Conservation (phyloP, 176 grass and related monocot genomes). For the Raddia guianensis region DNA sequence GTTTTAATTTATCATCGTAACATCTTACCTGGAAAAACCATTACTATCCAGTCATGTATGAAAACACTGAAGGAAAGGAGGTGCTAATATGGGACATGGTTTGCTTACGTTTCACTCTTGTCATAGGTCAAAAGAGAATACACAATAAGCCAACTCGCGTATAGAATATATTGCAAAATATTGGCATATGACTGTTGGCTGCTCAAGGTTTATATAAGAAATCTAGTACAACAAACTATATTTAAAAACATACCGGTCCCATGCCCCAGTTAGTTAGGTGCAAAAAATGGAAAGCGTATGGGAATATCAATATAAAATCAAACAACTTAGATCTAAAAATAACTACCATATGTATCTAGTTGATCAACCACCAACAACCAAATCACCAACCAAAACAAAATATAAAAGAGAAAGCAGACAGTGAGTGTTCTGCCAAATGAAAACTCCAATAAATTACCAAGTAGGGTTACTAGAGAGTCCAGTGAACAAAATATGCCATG, state of each 20-base stretch:
- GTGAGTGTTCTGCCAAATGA: background rate
- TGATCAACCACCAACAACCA: constrained; percentile 56
- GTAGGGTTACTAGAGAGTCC: constrained; percentile 5
- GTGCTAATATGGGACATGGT: constrained; percentile 28
- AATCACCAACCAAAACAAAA: constrained; percentile 50
- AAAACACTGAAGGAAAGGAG: constrained; percentile 32
- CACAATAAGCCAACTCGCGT: constrained; percentile 41
- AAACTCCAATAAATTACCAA: constrained; percentile 6
- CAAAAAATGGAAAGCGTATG: constrained; percentile 24
- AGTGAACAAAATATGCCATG: constrained; percentile 27
- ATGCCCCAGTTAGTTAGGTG: constrained; percentile 22
- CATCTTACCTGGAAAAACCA: constrained; percentile 27
- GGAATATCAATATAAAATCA: constrained; percentile 33
- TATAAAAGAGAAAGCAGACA: constrained; percentile 30
- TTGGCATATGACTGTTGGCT: background rate
- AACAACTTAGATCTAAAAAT: constrained; percentile 42
- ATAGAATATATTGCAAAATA: constrained; percentile 22
- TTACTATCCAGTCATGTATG: constrained; percentile 36
- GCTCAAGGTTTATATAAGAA: background rate
- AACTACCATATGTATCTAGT: constrained; percentile 45
- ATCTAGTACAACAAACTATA: background rate
- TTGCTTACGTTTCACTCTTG: constrained; percentile 63
- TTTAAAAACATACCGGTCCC: background rate
- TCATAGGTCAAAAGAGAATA: constrained; percentile 40
- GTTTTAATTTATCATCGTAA: constrained; percentile 31